Evolutionary conservation across 2,329 filamentous ascomycete species (phyloP).

Genomic region (Claviceps spartinae): DNA sequence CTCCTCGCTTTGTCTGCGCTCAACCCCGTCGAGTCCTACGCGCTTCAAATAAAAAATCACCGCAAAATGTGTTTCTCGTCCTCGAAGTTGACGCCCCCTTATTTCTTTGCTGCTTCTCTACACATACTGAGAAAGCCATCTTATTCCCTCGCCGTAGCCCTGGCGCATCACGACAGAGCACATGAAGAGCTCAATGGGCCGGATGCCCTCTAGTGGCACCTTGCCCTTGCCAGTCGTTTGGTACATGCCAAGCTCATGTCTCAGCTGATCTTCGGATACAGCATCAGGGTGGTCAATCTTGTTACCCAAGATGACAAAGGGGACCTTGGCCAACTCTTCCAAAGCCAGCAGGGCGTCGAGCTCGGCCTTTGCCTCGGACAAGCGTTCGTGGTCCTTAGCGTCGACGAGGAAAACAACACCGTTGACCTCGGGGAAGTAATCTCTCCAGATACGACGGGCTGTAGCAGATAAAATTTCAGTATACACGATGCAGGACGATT

Average conservation of each 20-base stretch:
- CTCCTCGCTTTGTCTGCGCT: slow-evolving; percentile 1
- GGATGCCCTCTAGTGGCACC: slow-evolving; percentile 79
- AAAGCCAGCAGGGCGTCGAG: slow-evolving; percentile 89
- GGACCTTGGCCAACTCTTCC: slow-evolving; percentile 93
- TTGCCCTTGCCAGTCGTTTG: slow-evolving; percentile 96
- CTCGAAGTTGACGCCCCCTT: neutral
- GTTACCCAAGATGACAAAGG: slow-evolving; percentile 93
- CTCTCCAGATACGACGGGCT: slow-evolving; percentile 90
- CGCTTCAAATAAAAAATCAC: neutral
- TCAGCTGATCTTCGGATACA: slow-evolving; percentile 87
- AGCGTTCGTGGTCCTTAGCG: slow-evolving; percentile 91
- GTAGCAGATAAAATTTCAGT: slow-evolving; percentile 9
- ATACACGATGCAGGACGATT: neutral
- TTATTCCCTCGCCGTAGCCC: slow-evolving; percentile 82
- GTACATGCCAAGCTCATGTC: slow-evolving; percentile 83
- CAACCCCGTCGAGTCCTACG: neutral
- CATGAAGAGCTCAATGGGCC: slow-evolving; percentile 97
- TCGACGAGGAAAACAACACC: slow-evolving; percentile 97
- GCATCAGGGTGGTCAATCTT: slow-evolving; percentile 98
- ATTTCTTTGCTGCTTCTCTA: slow-evolving; percentile 28
- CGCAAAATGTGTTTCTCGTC: neutral
- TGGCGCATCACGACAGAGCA: slow-evolving; percentile 98
- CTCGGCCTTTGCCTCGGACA: slow-evolving; percentile 89
- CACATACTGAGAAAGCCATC: slow-evolving; percentile 88
- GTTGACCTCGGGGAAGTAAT: slow-evolving; percentile 92